These are phyloP conservation scores for Papiliotrema laurentii DNA, from an alignment of 1,284 basidiomycete species.

Conservation along the genomic window DNA sequence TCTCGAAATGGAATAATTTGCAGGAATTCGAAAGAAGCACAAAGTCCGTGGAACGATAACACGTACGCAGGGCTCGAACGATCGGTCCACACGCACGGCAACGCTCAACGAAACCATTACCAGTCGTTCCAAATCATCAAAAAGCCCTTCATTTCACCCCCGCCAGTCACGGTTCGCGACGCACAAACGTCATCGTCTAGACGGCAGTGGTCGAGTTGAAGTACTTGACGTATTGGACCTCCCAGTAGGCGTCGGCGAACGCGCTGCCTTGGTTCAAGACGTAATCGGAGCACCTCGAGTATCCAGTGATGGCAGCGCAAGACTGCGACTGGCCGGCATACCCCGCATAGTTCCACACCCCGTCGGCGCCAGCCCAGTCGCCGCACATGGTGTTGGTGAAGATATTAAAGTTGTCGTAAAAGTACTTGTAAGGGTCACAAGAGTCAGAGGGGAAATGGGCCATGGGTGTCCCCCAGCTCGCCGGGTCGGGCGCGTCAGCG, in stretches of 20 bases:
- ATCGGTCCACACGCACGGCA: too few relatives aligned
- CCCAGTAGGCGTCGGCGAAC: slow-evolving; percentile 70
- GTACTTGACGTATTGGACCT: slow-evolving; percentile 47
- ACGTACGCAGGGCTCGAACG: too few relatives aligned
- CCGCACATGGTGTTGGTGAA: slow-evolving; percentile 55
- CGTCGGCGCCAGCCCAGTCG: slow-evolving; percentile 69
- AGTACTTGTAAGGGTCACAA: slow-evolving; percentile 71
- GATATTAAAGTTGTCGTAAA: slow-evolving; percentile 68
- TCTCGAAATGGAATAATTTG: too few relatives aligned
- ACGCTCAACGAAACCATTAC: too few relatives aligned
- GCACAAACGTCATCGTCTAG: too few relatives aligned
- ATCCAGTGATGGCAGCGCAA: slow-evolving; percentile 76
- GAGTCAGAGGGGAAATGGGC: slow-evolving; percentile 65
- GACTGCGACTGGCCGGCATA: slow-evolving; percentile 73
- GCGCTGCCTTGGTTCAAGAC: slow-evolving; percentile 65
- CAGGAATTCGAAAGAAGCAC: too few relatives aligned
- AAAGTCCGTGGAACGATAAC: too few relatives aligned
- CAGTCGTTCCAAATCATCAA: too few relatives aligned
- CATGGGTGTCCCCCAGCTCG: slow-evolving; percentile 67
- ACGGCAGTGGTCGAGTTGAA: slow-evolving; percentile 41
- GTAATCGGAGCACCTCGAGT: slow-evolving; percentile 69
- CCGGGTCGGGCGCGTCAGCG: slow-evolving; percentile 62
- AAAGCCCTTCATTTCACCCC: too few relatives aligned
- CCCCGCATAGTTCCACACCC: slow-evolving; percentile 64
- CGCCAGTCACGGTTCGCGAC: too few relatives aligned